phyloP scores from a whole-genome alignment of 2,329 filamentous ascomycete genomes.

The Epichloe hybrida region DNA sequence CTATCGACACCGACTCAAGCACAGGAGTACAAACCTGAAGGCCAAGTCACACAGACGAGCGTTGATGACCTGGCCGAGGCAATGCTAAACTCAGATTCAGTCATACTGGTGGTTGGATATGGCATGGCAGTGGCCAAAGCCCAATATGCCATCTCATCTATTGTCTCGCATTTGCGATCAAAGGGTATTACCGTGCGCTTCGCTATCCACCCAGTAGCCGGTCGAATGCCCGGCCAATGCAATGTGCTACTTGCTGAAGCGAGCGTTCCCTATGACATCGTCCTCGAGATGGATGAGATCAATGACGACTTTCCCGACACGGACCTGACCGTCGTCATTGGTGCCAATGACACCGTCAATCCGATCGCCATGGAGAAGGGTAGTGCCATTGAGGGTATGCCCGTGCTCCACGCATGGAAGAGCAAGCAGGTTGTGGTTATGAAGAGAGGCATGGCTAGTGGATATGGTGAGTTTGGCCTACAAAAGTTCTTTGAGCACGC shows the following conservation, averaged over 20 bases:
- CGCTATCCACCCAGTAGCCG: constrained; percentile 80
- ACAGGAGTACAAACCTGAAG: constrained; percentile 61
- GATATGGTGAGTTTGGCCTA: constrained; percentile 50
- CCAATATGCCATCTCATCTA: constrained; percentile 79
- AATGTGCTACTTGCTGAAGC: constrained; percentile 85
- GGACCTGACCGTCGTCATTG: constrained; percentile 77
- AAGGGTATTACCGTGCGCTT: constrained; percentile 75
- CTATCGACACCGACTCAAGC: constrained; percentile 40
- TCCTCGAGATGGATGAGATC: constrained; percentile 92
- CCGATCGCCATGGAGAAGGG: constrained; percentile 76
- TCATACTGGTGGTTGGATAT: constrained; percentile 84
- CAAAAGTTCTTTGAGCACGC: not conserved
- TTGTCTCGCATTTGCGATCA: constrained; percentile 57
- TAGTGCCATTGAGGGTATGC: constrained; percentile 82
- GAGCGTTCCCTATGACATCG: constrained; percentile 79
- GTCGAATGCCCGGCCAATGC: constrained; percentile 86
- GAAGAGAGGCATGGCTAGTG: constrained; percentile 82
- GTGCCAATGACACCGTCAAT: constrained; percentile 87
- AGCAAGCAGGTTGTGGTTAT: constrained; percentile 86
- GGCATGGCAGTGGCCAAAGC: constrained; percentile 93
- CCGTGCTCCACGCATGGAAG: constrained; percentile 86
- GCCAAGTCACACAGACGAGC: constrained; percentile 62
- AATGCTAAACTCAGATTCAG: constrained; percentile 62
- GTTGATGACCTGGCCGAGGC: constrained; percentile 74
- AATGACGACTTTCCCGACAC: constrained; percentile 84